A percentile compares a stretch with the other conserved stretches of the same genome.
Conservation (phyloP, 805 yeast genomes). For the Danielozyma ontarioensis region DNA sequence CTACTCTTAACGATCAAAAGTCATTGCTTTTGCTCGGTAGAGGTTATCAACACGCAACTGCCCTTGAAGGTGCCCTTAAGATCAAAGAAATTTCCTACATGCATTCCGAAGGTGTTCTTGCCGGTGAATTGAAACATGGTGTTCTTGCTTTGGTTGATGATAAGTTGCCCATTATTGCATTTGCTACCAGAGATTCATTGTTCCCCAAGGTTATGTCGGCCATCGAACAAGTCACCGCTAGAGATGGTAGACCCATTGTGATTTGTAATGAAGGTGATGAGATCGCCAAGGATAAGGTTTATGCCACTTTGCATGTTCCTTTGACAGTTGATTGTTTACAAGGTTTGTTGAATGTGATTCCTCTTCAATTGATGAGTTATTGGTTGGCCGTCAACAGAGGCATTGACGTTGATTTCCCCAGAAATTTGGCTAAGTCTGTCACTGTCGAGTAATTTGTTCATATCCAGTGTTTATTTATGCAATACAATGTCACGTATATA, state of each 20-base stretch:
- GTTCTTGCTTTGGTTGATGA: conserved; percentile 95
- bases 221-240: conserved; percentile 92
- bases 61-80: conserved; percentile 96
- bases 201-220: conserved; percentile 96
- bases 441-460: conserved; percentile 91
- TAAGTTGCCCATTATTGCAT: conserved; percentile 86
- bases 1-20: conserved; percentile 71
- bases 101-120: conserved; percentile 98
- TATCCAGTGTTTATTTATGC: too few relatives aligned
- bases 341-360: conserved; percentile 90
- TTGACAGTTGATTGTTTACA: conserved; percentile 95
- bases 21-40: conserved; percentile 90
- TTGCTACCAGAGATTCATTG: conserved; percentile 93
- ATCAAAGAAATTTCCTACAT: conserved; percentile 97
- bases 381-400: conserved; percentile 96
- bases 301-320: conserved; percentile 84
- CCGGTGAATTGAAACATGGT: conserved; percentile 99
- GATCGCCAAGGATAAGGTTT: conserved; percentile 48
- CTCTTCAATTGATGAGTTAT: conserved; percentile 92
- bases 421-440: conserved; percentile 96
- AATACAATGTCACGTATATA: too few relatives aligned
- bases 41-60: conserved; percentile 96
- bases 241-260: conserved; percentile 94
- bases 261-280: conserved; percentile 81
- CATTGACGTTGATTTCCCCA: conserved; percentile 96